Conservation (phyloP, 73 alveolate species). For the Diophrys sp. region DNA sequence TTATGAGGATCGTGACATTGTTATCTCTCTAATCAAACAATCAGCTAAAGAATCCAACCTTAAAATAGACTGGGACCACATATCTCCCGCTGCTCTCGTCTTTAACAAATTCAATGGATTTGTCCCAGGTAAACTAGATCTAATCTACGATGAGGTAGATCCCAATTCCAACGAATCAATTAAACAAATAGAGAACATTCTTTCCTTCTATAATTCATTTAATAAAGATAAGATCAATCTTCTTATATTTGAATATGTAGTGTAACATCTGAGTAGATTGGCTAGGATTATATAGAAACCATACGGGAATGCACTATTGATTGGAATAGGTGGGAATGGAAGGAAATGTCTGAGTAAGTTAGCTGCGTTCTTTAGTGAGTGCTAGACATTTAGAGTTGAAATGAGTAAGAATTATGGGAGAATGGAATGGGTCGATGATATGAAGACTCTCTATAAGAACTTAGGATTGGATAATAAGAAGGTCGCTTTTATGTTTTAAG, state of each 20-base stretch:
- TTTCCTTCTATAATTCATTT: constrained; percentile 68
- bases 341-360: constrained; percentile 94
- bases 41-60: constrained; percentile 62
- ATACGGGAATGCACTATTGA: constrained; percentile 97
- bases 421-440: constrained; percentile 97
- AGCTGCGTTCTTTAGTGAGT: constrained; percentile 95
- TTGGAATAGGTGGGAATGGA: constrained; percentile 99
- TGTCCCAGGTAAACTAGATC: constrained; percentile 21
- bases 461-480: constrained; percentile 85
- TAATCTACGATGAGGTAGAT: neutral
- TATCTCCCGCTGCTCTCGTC: constrained; percentile 8
- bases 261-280: constrained; percentile 97
- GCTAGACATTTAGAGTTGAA: constrained; percentile 92
- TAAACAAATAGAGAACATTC: constrained; percentile 13
- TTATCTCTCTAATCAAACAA: constrained; percentile 62
- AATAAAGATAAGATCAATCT: constrained; percentile 90
- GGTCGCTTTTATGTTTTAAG: constrained; percentile 93
- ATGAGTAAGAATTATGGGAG: constrained; percentile 95
- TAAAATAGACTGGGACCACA: constrained; percentile 25
- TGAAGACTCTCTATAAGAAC: constrained; percentile 86
- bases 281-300: constrained; percentile 95
- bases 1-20: constrained; percentile 55
- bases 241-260: constrained; percentile 96
- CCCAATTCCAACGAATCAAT: neutral
- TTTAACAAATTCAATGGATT: constrained; percentile 32